Evolutionary conservation across 768 basidiomycete species (phyloP).

Genomic region (Leccinum obscurum): DNA sequence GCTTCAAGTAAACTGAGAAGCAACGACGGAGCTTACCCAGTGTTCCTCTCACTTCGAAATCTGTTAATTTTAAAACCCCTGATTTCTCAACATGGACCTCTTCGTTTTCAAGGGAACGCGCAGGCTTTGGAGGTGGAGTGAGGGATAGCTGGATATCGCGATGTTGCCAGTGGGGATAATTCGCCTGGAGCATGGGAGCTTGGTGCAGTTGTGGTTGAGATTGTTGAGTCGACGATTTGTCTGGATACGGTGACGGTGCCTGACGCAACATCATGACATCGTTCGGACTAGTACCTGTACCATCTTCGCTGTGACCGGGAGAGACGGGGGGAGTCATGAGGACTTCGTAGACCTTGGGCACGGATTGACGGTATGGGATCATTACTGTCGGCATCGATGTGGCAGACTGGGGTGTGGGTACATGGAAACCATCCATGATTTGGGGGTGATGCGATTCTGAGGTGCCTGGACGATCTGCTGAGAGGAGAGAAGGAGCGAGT

Average conservation of each 20-base stretch:
- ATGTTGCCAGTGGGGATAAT: conserved; percentile 16
- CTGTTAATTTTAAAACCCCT: conserved; percentile 62
- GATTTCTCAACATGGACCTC: conserved; percentile 57
- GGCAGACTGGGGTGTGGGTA: conserved; percentile 21
- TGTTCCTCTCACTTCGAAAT: conserved; percentile 81
- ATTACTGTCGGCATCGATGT: conserved; percentile 15
- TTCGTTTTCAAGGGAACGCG: conserved; percentile 68
- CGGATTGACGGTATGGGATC: conserved; percentile 37
- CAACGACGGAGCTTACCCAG: conserved; percentile 49
- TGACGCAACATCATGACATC: conserved; percentile 11
- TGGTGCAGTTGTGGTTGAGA: conserved; percentile 6
- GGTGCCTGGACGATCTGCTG: conserved; percentile 1
- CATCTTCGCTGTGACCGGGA: conserved; percentile 50
- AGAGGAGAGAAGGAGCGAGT: not conserved
- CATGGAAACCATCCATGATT: conserved; percentile 28
- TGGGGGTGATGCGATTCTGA: not conserved
- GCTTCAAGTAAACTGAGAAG: not conserved
- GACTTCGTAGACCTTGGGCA: conserved; percentile 49
- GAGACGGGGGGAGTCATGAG: conserved; percentile 74
- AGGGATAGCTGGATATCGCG: conserved; percentile 4
- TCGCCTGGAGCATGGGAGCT: conserved; percentile 5
- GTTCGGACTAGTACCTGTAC: conserved; percentile 19
- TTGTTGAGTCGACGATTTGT: conserved; percentile 13
- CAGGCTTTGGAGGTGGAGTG: conserved; percentile 41
- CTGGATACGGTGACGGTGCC: conserved; percentile 13